Evolutionary conservation across 192 early-diverging fungal species (phyloP).

Genomic region (Haplosporangium gracile): DNA sequence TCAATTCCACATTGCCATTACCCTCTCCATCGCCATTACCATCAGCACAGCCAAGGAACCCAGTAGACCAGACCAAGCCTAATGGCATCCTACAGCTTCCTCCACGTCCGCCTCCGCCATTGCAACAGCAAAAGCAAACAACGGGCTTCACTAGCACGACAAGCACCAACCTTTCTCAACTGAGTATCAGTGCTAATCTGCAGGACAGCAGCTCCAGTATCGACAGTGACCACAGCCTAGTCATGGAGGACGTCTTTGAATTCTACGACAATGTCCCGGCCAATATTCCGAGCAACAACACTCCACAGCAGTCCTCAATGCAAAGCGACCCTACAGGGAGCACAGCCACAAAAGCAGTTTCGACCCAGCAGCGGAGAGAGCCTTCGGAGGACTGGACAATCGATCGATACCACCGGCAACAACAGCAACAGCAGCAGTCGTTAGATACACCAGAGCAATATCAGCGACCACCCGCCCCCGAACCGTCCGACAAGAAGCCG

Average conservation of each 20-base stretch:
- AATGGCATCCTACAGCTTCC: not conserved
- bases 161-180: conserved; percentile 34
- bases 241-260: conserved; percentile 49
- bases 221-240: conserved; percentile 26
- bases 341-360: not conserved
- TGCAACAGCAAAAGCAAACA: conserved; percentile 14
- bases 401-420: not conserved
- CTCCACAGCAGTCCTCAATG: not conserved
- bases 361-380: not conserved
- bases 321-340: not conserved
- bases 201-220: conserved; percentile 25
- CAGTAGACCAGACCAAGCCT: not conserved
- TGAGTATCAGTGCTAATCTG: conserved; percentile 24
- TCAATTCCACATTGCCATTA: not conserved
- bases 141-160: conserved; percentile 16
- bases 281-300: not conserved
- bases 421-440: conserved; percentile 7
- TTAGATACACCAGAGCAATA: not conserved
- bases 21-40: not conserved
- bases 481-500: conserved; percentile 14
- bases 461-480: not conserved
- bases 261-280: conserved; percentile 17
- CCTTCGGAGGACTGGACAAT: not conserved
- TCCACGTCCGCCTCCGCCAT: conserved; percentile 8
- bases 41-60: conserved; percentile 4